Evolutionary conservation across 1,139 yeast genomes (phyloP).

Genomic region (Debaryomyces subglobosus): DNA sequence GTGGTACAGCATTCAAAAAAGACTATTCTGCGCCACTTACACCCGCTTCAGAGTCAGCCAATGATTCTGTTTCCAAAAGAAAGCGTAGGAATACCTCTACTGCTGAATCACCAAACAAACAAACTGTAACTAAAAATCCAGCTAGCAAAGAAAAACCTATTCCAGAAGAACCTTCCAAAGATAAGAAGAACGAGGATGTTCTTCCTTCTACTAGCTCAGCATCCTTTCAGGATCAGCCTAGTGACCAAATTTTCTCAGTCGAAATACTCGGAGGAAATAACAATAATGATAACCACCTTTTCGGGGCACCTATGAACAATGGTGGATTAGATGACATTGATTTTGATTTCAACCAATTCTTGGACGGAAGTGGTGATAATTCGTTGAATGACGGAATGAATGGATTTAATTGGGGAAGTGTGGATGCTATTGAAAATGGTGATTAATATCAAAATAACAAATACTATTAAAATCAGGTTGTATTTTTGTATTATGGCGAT

Average conservation of each 20-base stretch:
- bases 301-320: conserved; percentile 17
- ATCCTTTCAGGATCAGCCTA: conserved; percentile 30
- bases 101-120: conserved; percentile 41
- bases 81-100: conserved; percentile 27
- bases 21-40: conserved; percentile 48
- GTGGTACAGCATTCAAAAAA: conserved; percentile 25
- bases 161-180: conserved; percentile 26
- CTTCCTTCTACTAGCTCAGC: conserved; percentile 27
- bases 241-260: conserved; percentile 42
- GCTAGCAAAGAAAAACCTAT: conserved; percentile 31
- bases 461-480: neutral
- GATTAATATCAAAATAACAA: conserved; percentile 14
- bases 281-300: conserved; percentile 26
- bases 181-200: conserved; percentile 20
- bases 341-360: conserved; percentile 56
- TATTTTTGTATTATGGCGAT: neutral
- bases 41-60: conserved; percentile 44
- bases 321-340: conserved; percentile 50
- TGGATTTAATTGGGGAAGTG: conserved; percentile 59
- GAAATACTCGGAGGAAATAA: conserved; percentile 33
- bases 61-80: conserved; percentile 26
- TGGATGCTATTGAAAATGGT: conserved; percentile 49
- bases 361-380: conserved; percentile 45
- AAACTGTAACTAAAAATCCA: conserved; percentile 20
- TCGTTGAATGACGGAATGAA: conserved; percentile 42